Evolutionary conservation across 139 green algal species (phyloP), one percentile per base, ranked within the genome.

Genomic region (Desmodesmus armatus): DNA sequence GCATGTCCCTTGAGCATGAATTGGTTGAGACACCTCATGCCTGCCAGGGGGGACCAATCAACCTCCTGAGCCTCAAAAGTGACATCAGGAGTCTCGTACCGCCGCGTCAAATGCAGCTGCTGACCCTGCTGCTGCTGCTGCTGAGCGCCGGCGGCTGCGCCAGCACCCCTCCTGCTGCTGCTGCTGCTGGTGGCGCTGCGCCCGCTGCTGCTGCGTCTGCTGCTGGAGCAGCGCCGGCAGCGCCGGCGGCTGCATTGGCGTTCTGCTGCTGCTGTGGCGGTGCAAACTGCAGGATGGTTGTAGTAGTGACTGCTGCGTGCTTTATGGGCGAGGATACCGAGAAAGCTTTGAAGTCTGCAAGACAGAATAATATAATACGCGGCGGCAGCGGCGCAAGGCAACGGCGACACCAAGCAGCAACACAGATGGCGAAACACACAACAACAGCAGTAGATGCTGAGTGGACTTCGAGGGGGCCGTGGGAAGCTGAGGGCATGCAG

Each of bases 211-310:
- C 49, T 41, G n/a, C 71, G 17, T 47, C 73, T 51, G 73, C 47
- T 29, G 40, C 74, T 29, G 33, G 33, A 51, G 47, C 51, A 4
- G 9, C 25, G 17, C 23, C 7, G 2, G 63, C 6, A 40, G 31
- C 63, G 5, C 3, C 63, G 43, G 66, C 66, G 29, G 35, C 66
- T 23, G 27, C 60, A 13, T 3, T 29, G 29, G 15, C 35, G 33
- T 65, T 27, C 55, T 82, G 76, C 53, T 70, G 43, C 71, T 60
- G 75, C 76, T 82, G 76, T 37, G 71, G 53, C 23, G 41, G 37
- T 13, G 33, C 29, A 21, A 33, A 27, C 3, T 58, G 3, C 23
- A 71, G 37, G 1, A 72, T n/a, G n/a, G n/a, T n/a, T n/a, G 76
- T 11, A 51, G 74, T 51, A 69, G 49, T 15, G 70, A 6, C 17